Conservation (phyloP, 2,329 filamentous ascomycete genomes). For the Monilinia polystroma region DNA sequence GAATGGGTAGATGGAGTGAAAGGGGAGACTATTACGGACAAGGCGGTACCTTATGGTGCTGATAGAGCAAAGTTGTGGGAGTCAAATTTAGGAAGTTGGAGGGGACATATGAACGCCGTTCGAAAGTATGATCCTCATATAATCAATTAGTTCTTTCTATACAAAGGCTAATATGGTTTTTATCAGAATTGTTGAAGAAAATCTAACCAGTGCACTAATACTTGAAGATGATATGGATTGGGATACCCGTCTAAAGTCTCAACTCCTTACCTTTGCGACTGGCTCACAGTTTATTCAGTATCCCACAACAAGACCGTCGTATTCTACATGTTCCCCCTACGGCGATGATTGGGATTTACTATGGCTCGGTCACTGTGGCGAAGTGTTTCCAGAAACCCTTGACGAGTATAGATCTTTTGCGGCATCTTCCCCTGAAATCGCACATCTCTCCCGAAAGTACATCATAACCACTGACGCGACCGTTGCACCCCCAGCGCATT, state of each 20-base stretch:
- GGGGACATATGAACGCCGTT: slow-evolving; percentile 45
- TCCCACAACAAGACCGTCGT: neutral
- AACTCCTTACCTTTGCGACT: slow-evolving; percentile 37
- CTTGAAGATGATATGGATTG: slow-evolving; percentile 49
- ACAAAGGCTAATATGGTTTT: neutral
- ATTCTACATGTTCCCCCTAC: slow-evolving; percentile 32
- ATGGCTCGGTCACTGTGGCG: slow-evolving; percentile 43
- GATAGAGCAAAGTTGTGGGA: slow-evolving; percentile 26
- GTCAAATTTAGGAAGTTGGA: slow-evolving; percentile 45
- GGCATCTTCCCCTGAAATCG: slow-evolving; percentile 1
- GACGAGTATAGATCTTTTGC: slow-evolving; percentile 3
- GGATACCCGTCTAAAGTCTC: slow-evolving; percentile 43
- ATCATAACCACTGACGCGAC: slow-evolving; percentile 35
- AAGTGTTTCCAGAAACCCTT: slow-evolving; percentile 27
- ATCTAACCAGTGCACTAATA: slow-evolving; percentile 43
- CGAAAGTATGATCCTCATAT: slow-evolving; percentile 26
- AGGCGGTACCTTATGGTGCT: slow-evolving; percentile 42
- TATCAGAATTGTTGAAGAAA: slow-evolving; percentile 38
- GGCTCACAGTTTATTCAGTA: slow-evolving; percentile 22
- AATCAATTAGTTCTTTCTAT: fast-evolving
- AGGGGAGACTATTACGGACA: slow-evolving; percentile 44
- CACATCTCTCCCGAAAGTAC: slow-evolving; percentile 27
- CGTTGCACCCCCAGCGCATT: slow-evolving; percentile 30
- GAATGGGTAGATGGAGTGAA: slow-evolving; percentile 48
- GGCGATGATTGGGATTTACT: slow-evolving; percentile 44